Base-by-base conservation (phyloP, 768 basidiomycete species). In the Lentinula guzmanii region DNA sequence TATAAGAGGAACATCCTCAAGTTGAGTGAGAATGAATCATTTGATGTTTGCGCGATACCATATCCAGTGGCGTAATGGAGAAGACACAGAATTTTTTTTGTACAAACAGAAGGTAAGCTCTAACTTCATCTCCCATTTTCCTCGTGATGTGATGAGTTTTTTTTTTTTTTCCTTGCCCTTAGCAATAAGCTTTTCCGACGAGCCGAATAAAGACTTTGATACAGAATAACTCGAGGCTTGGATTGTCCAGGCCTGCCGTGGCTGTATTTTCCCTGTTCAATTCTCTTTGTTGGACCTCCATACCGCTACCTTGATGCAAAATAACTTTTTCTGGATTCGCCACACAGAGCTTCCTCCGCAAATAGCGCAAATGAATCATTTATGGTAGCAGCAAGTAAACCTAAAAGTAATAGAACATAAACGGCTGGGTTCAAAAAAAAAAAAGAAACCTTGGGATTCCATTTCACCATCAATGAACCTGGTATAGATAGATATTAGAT, bases 31-130 rank as follows among this genome's bases (percentile, higher is more conserved):
- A 56, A 56, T 56, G 55, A 56, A 56, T 45, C 28, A 56, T 56
- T 41, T 56, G 37, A 42, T 56, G 55, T 56, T 56, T 56, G 55
- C 3, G 33, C 13, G 37, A 41, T 52, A 48, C 46, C 43, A 52
- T 52, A 52, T 54, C 37, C 34, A 54, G 53, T 54, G 53, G 53
- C 53, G 53, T 54, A 54, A 54, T 39, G 37, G 18, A 54, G 53
- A 54, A 54, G 53, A 54, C 15, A 54, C 16, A 54, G 11, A 33
- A 33, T 16, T 24, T 52, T 51, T 52, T 52, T 39, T 34, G 18
- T 21, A 54, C 18, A 39, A 33, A 45, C 43, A 15, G 43, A n/a
- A 45, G 16, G 7, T 15, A 24, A 16, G 31, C 37, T 37, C 10
- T 34, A 5, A 21, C 18, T 54, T 56, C 24, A 43, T 43, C 53